These are phyloP conservation scores for Arabis hirsuta DNA, from an alignment of 345 rosid species.

Conservation along the genomic window DNA sequence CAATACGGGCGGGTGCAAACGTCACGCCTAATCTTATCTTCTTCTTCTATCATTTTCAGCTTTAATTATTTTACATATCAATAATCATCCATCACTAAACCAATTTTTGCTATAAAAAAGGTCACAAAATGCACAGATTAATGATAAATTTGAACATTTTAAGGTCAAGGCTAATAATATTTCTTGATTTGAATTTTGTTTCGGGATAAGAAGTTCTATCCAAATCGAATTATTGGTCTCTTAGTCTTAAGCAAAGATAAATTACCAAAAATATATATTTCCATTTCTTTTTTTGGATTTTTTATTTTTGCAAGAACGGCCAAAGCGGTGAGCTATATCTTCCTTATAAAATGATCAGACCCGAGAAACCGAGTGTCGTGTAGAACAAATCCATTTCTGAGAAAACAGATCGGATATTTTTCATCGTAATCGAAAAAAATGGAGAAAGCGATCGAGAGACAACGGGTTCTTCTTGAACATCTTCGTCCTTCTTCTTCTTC, in stretches of 20 bases:
- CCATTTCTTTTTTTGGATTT: slow-evolving; percentile 9
- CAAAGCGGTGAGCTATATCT: slow-evolving; percentile 29
- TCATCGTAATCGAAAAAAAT: slow-evolving; percentile 35
- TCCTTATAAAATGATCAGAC: slow-evolving; percentile 29
- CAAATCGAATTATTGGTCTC: slow-evolving; percentile 7
- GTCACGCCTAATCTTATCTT: slow-evolving; percentile 41
- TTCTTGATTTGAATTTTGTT: slow-evolving; percentile 15
- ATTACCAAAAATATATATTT: neutral
- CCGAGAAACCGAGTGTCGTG: slow-evolving; percentile 6
- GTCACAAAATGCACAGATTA: neutral
- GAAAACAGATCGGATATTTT: slow-evolving; percentile 15
- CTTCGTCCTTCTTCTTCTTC: slow-evolving; percentile 70
- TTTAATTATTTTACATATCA: neutral
- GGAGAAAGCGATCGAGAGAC: slow-evolving; percentile 94
- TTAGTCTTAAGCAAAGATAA: neutral
- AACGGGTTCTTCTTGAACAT: slow-evolving; percentile 82
- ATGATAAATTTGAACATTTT: neutral
- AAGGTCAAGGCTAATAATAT: slow-evolving; percentile 12
- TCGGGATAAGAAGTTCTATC: neutral
- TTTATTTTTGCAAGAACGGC: neutral
- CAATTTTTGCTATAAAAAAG: neutral
- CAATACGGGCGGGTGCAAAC: slow-evolving; percentile 39
- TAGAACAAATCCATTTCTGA: slow-evolving; percentile 23
- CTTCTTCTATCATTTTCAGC: neutral
- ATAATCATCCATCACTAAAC: neutral